Evolutionary conservation across 2,329 filamentous ascomycete genomes (phyloP), one percentile per base, ranked within the genome.

Genomic region (Penicillium carneum): DNA sequence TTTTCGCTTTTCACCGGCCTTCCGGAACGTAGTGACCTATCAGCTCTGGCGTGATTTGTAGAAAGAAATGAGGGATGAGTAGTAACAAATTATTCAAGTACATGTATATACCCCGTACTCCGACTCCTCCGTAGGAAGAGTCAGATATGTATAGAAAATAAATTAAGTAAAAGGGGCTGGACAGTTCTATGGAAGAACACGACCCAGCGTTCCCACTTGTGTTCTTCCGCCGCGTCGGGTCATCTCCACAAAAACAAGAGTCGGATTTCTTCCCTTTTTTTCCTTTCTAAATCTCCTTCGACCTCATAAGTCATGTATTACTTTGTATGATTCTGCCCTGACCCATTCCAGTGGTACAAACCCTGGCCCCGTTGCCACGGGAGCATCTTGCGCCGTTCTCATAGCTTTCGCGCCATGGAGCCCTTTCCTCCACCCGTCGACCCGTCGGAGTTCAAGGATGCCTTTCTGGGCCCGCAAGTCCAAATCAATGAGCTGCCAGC

Each of bases 221-320:
- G 43, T 53, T 51, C 55, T 62, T 61, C 56, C 46, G 62, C 63
- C 52, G 63, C 57, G 61, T 61, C 65, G 68, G 68, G 59, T 59
- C 61, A 66, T 53, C 64, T 69, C 68, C 67, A 68, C 66, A 59
- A 68, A 69, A 70, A 66, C 58, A 67, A 66, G 59, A 67, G 60
- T 64, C 57, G 23, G n/a, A 53, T 59, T 50, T 57, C 45, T 61
- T 52, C 31, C 45, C 42, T 56, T 54, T 46, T 56, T 53, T 48
- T 43, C 26, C 45, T 39, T 48, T 52, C 41, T 23, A 26, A 26
- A 26, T 26, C 5, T 26, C 23, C 23, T 26, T 26, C 23, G 52
- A 56, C 59, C 51, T 62, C 49, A 57, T 56, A 38, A 36, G 39
- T 43, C 20, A 46, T 50, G 42, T 36, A 36, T 29, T 16, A n/a